Base-by-base conservation (phyloP, 441 rosid genomes). In the Pelargonium fulgidum region DNA sequence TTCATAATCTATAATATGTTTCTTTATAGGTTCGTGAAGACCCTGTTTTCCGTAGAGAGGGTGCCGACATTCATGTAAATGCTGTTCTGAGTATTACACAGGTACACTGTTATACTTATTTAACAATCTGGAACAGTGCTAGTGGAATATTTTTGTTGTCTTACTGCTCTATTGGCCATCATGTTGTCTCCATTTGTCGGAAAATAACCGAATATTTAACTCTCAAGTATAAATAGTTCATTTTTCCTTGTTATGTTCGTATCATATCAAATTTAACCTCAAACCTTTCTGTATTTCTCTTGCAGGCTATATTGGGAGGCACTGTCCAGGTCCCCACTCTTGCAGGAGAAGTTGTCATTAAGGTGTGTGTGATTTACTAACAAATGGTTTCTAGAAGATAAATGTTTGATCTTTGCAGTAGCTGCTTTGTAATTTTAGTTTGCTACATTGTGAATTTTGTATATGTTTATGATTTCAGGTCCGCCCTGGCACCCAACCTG, bases 221-320 rank as follows among this genome's bases (percentile, higher is more conserved):
- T 54, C 22, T 14, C 8, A 4, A 16, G 24, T 8, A 5, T 54
- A 54, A 16, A 8, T 4, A 5, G 16, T 16, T 1, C 14, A 4
- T 16, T 52, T 16, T 54, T 16, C n/a, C 61, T 4, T 54, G 10
- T 24, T 16, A 50, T 10, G 56, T 50, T 1, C 1, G 4, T 41
- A 0, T 5, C 50, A 44, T 12, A 6, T 19, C 20, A 4, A 4
- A 54, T 54, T 14, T 10, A 54, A 54, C 61, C 16, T 14, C 0
- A 54, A 6, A 16, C 61, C 61, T 4, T 7, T 54, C 61, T 54
- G 16, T 19, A 54, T 14, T 54, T 54, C 22, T 36, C 58, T 16
- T 66, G 70, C 93, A 95, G 99, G 99, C 99, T 67, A 83, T 92
- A 69, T 83, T 95, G 78, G 99, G 99, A 63, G 99, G 99, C 77